A percentile compares a stretch with the other conserved stretches of the same genome.
Conservation (phyloP, 768 basidiomycete genomes). For the Podaxis sp. region DNA sequence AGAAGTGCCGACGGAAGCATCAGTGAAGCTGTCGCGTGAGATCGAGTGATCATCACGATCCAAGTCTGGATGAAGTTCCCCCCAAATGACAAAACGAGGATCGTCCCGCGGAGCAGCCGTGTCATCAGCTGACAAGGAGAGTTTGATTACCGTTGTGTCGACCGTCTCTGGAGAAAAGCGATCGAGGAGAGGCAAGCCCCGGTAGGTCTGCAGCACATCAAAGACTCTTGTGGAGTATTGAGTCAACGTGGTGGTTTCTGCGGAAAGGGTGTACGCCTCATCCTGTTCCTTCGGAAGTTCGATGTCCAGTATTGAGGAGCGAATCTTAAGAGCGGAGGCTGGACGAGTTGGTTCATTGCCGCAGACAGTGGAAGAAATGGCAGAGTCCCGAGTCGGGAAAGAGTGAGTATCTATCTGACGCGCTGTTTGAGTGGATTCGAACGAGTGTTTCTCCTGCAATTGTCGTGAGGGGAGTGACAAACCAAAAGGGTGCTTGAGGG, state of each 20-base stretch:
- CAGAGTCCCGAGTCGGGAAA: conserved; percentile 19
- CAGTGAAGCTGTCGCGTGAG: conserved; percentile 33
- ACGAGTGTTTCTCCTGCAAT: conserved; percentile 85
- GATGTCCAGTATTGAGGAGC: conserved; percentile 12
- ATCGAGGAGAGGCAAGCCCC: conserved; percentile 74
- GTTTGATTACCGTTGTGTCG: conserved; percentile 68
- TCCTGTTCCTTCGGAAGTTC: conserved; percentile 14
- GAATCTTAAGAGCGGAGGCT: conserved; percentile 27
- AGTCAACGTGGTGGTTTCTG: conserved; percentile 54
- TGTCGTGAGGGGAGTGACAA: conserved; percentile 48
- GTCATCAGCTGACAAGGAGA: conserved; percentile 66
- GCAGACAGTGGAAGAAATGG: conserved; percentile 16
- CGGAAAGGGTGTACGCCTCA: conserved; percentile 30
- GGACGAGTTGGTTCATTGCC: conserved; percentile 22
- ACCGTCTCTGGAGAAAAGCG: conserved; percentile 55
- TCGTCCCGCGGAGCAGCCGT: conserved; percentile 79
- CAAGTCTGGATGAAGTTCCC: conserved; percentile 44
- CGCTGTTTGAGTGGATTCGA: conserved; percentile 80
- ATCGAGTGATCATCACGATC: conserved; percentile 32
- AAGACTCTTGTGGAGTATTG: conserved; percentile 76
- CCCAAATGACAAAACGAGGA: conserved; percentile 92
- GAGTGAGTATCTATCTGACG: conserved; percentile 44
- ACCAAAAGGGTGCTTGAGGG: conserved; percentile 41
- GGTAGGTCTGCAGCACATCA: conserved; percentile 78
- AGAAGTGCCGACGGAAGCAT: conserved; percentile 25